phyloP scores from a whole-genome alignment of 202 grass and related monocot genomes.

The Eragrostis tef region DNA sequence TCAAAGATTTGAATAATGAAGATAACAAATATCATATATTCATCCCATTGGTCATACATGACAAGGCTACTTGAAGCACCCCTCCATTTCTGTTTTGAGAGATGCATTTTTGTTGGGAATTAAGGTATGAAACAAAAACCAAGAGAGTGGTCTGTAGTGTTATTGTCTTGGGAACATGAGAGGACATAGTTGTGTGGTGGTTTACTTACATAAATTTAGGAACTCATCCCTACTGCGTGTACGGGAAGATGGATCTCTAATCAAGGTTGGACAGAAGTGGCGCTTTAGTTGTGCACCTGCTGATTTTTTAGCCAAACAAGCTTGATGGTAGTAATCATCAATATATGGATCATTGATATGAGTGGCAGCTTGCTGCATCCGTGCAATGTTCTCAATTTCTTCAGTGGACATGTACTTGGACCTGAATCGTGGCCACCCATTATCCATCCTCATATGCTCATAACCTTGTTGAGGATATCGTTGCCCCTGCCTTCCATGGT shows the following conservation, averaged over 20 bases:
- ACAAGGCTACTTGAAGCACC: neutral
- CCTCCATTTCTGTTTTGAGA: neutral
- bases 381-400: constrained; percentile 81
- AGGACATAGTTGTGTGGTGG: neutral
- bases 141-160: neutral
- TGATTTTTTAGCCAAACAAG: constrained; percentile 71
- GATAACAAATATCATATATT: neutral
- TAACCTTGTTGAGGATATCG: constrained; percentile 48
- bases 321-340: constrained; percentile 91
- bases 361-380: constrained; percentile 76
- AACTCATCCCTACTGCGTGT: constrained; percentile 59
- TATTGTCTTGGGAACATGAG: neutral
- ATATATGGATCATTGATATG: constrained; percentile 75
- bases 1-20: neutral
- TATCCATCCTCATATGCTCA: constrained; percentile 44
- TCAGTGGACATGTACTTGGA: constrained; percentile 75
- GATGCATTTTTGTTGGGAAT: neutral
- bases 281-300: constrained; percentile 60
- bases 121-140: constrained; percentile 12
- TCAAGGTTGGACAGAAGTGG: constrained; percentile 73
- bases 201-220: neutral
- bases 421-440: constrained; percentile 56
- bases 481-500: constrained; percentile 42
- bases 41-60: neutral
- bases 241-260: constrained; percentile 62